Evolutionary conservation across 176 grass and related monocot genomes (phyloP).

Genomic region (Raddia guianensis): DNA sequence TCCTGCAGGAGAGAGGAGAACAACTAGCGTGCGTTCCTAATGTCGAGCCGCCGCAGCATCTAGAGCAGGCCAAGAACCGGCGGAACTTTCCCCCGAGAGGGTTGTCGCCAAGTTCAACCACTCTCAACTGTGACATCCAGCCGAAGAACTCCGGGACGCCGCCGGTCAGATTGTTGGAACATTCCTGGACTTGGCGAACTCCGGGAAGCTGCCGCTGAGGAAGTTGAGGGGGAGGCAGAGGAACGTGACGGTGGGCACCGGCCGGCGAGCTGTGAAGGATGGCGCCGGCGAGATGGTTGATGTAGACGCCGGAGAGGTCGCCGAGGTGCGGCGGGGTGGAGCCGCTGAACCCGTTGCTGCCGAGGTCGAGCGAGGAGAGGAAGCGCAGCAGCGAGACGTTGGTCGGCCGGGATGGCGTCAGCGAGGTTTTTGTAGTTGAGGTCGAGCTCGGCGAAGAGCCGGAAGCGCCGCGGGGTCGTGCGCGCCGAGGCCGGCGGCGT

Average conservation of each 20-base stretch:
- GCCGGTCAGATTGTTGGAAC: conserved; percentile 53
- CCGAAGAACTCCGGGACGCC: conserved; percentile 61
- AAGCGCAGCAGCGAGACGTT: conserved; percentile 42
- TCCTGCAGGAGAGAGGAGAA: conserved; percentile 46
- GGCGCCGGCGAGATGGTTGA: conserved; percentile 57
- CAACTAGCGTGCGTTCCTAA: conserved; percentile 39
- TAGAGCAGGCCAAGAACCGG: conserved; percentile 56
- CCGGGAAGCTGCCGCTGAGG: conserved; percentile 48
- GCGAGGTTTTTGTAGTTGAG: conserved; percentile 58
- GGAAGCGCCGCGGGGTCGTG: conserved; percentile 50
- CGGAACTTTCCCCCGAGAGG: conserved; percentile 55
- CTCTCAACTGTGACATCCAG: conserved; percentile 46
- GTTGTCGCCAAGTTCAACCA: conserved; percentile 58
- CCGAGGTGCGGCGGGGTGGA: conserved; percentile 67
- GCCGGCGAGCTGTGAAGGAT: conserved; percentile 45
- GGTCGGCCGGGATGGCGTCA: conserved; percentile 59
- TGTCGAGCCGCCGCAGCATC: conserved; percentile 51
- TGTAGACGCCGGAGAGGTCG: conserved; percentile 58
- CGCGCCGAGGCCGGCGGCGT: conserved; percentile 30
- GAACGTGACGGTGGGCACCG: conserved; percentile 59
- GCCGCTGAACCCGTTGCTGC: conserved; percentile 51
- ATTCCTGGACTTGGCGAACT: not conserved
- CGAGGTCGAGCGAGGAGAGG: conserved; percentile 54
- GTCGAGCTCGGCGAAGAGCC: conserved; percentile 51
- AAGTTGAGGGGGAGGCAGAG: conserved; percentile 64